Base-by-base conservation (phyloP, 371 early-diverging fungal species). In the Circinella minor region DNA sequence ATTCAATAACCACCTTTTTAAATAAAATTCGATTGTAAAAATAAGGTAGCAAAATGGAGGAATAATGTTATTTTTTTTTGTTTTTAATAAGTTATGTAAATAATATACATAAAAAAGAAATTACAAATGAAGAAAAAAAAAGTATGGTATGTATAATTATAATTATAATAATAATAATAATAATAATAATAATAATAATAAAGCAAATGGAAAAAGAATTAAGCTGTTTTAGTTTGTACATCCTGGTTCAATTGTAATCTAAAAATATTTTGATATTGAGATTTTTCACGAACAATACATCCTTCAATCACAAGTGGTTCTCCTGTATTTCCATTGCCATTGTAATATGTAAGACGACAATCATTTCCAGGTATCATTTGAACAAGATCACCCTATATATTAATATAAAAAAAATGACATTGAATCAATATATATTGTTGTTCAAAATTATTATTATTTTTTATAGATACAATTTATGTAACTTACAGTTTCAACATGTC, bases 401-500 rank as follows among this genome's bases (percentile, higher is more conserved):
- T 39, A 38, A 20, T 20, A 15, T 34, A 3, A 38, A 39, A 39
- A 27, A 18, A 27, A 61, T 61, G 36, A 37, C 4, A 37, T 37
- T 4, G 15, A 39, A 18, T 46, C 9, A n/a, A 63, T 14, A 47
- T 1, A 47, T 38, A 20, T 7, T 36, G 43, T 36, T 43, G 27
- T 27, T 27, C 27, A 27, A 27, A 27, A 27, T 27, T 27, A 27
- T 27, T 27, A 27, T 27, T 3, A 6, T 43, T 43, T 43, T 43
- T 1, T 9, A 43, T 43, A 43, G 3, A n/a, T n/a, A n/a, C n/a
- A n/a, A n/a, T n/a, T n/a, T n/a, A n/a, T n/a, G 27, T 27, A 27
- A n/a, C 70, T 62, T 67, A 71, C 72, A 37, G 72, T 89, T 59
- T 91, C 90, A 6, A 93, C 89, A 71, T 94, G 85, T 37, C 94